phyloP scores from a whole-genome alignment of 306 rosid species.

The Sicyos edulis region DNA sequence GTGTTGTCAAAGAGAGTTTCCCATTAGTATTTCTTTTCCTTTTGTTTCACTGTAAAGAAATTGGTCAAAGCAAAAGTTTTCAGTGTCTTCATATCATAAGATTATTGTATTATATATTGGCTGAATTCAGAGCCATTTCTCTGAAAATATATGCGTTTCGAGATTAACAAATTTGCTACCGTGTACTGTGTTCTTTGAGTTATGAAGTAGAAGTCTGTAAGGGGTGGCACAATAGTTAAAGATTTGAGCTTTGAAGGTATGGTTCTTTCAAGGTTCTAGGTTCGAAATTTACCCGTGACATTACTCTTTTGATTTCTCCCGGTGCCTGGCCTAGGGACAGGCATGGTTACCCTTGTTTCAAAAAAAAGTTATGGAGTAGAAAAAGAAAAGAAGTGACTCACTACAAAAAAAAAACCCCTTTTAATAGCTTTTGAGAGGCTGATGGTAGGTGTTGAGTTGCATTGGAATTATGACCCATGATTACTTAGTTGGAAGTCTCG shows the following conservation, averaged over 20 bases:
- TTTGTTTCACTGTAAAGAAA: slow-evolving; percentile 9
- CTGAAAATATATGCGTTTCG: background rate
- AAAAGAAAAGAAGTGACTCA: background rate
- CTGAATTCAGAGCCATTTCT: background rate
- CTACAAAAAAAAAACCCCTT: background rate
- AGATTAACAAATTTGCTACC: too few species aligned
- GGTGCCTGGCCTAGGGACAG: too few species aligned
- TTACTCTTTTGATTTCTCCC: too few species aligned
- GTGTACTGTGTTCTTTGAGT: slow-evolving; percentile 5
- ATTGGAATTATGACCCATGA: too few species aligned
- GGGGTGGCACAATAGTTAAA: too few species aligned
- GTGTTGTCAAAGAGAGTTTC: background rate
- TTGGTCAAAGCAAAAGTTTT: slow-evolving; percentile 2
- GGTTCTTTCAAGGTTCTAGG: too few species aligned
- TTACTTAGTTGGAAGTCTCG: too few species aligned
- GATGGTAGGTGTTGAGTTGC: background rate
- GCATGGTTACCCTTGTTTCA: too few species aligned
- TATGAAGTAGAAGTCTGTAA: too few species aligned
- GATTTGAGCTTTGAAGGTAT: too few species aligned
- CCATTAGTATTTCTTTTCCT: background rate
- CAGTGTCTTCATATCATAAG: background rate
- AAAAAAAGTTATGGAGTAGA: too few species aligned
- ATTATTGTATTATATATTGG: background rate
- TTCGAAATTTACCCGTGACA: too few species aligned
- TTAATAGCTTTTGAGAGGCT: background rate